Conservation (phyloP, 495 filamentous ascomycete species). For the Talaromyces wortmannii region DNA sequence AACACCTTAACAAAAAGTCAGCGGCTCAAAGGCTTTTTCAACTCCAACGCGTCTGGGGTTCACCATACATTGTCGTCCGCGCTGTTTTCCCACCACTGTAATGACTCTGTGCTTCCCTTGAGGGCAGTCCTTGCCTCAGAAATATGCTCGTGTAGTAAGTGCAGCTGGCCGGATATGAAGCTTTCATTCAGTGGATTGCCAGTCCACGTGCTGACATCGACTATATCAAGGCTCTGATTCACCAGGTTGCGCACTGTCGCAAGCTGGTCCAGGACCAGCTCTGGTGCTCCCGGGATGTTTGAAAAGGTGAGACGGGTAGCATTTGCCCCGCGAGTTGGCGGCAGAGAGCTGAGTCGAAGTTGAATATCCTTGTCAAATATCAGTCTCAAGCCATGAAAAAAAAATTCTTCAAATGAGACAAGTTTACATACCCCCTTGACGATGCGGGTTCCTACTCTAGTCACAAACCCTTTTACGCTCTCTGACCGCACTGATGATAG, state of each 20-base stretch:
- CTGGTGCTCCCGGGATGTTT: constrained; percentile 36
- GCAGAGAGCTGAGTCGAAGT: constrained; percentile 40
- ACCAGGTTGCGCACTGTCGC: constrained; percentile 66
- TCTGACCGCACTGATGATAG: constrained; percentile 84
- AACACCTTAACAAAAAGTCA: constrained; percentile 29
- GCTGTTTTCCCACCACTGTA: constrained; percentile 52
- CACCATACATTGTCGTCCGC: constrained; percentile 41
- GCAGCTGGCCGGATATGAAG: constrained; percentile 76
- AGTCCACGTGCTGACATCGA: constrained; percentile 67
- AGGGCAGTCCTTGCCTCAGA: constrained; percentile 53
- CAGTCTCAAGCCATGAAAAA: neutral
- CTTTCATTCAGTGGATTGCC: constrained; percentile 48
- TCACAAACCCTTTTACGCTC: constrained; percentile 85
- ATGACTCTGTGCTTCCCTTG: constrained; percentile 43
- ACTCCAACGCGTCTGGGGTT: neutral
- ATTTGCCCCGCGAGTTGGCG: constrained; percentile 34
- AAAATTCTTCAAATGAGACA: neutral
- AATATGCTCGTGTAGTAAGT: constrained; percentile 68
- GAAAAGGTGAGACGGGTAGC: constrained; percentile 52
- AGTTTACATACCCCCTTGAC: constrained; percentile 62
- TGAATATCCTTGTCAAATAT: constrained; percentile 35
- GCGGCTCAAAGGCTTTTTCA: neutral
- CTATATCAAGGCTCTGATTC: constrained; percentile 68
- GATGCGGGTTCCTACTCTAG: constrained; percentile 68
- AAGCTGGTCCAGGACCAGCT: constrained; percentile 58